Conservation (phyloP, 768 basidiomycete species). For the Leccinum subtestaceum region DNA sequence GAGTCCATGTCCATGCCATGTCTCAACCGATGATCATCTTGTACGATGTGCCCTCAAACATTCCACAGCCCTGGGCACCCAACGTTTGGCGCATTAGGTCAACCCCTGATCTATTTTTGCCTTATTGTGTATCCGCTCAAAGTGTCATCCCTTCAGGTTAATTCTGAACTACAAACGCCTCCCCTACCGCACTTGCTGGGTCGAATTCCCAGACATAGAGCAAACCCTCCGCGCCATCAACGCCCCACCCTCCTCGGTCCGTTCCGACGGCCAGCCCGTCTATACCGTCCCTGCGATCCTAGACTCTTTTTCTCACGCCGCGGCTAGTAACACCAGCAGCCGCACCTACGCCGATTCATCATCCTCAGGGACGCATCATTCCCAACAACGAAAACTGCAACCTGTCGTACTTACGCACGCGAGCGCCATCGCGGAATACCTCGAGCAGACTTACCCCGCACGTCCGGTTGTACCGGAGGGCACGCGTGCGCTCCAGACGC, state of each 20-base stretch:
- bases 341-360: conserved; percentile 1
- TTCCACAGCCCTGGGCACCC: conserved; percentile 71
- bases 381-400: conserved; percentile 17
- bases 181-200: conserved; percentile 65
- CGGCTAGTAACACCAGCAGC: background rate
- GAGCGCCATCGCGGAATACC: conserved; percentile 67
- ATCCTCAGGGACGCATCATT: background rate
- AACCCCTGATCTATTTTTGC: conserved; percentile 4
- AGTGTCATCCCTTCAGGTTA: conserved; percentile 41
- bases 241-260: conserved; percentile 53
- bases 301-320: conserved; percentile 40
- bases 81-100: conserved; percentile 73
- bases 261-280: conserved; percentile 56
- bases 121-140: background rate
- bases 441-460: conserved; percentile 65
- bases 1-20: conserved; percentile 25
- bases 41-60: conserved; percentile 63
- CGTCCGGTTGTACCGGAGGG: conserved; percentile 72
- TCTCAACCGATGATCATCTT: conserved; percentile 55
- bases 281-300: conserved; percentile 71
- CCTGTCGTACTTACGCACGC: conserved; percentile 59
- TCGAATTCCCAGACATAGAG: conserved; percentile 71
- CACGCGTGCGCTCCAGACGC: conserved; percentile 60
- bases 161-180: conserved; percentile 78
- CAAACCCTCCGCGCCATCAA: conserved; percentile 52